Evolutionary conservation across 352 stramenopile genomes (phyloP).

Genomic region (Pythium graminicola): DNA sequence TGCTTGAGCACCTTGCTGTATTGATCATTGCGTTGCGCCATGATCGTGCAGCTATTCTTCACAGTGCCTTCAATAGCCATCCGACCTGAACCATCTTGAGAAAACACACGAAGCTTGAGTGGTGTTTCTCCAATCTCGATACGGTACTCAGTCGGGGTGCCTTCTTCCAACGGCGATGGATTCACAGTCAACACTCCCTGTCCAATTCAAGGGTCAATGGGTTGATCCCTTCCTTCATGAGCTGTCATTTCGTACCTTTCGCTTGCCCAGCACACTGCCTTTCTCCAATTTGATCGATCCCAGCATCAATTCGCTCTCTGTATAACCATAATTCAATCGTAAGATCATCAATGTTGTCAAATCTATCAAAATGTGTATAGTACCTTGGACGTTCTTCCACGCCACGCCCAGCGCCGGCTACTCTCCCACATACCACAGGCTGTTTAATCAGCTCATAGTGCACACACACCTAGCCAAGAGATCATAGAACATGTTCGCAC

Average conservation of each 20-base stretch:
- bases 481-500: conserved; percentile 25
- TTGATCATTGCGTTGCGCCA: conserved; percentile 76
- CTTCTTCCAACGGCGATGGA: conserved; percentile 58
- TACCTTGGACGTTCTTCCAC: conserved; percentile 83
- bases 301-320: conserved; percentile 81
- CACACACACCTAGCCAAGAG: not conserved
- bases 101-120: conserved; percentile 82
- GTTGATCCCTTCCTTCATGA: no score
- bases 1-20: conserved; percentile 84
- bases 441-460: not conserved
- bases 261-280: conserved; percentile 53
- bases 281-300: conserved; percentile 83
- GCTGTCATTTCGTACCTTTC: no score
- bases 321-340: no score
- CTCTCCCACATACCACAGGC: not conserved
- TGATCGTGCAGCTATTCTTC: conserved; percentile 82
- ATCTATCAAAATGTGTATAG: no score
- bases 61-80: conserved; percentile 85
- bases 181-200: conserved; percentile 78
- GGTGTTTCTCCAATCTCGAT: conserved; percentile 72
- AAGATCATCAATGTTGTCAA: no score
- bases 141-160: conserved; percentile 76
- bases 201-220: not conserved
- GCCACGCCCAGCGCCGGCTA: conserved; percentile 63
- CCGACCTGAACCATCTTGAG: conserved; percentile 72